phyloP scores from a whole-genome alignment of 352 stramenopile genomes.

The Elongisporangium anandrum region DNA sequence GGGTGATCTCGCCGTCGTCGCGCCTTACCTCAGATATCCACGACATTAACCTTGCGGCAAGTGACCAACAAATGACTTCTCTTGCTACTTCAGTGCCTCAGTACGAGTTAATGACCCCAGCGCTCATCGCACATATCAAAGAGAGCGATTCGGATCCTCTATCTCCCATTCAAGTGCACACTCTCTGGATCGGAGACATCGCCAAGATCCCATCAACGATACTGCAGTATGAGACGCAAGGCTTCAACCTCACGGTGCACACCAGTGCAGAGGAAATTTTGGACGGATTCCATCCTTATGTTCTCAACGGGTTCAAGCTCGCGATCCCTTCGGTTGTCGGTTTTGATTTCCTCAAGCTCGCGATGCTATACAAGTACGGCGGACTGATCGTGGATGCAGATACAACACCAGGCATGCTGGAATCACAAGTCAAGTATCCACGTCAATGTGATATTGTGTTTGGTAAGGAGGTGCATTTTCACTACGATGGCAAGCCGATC shows the following conservation, averaged over 20 bases:
- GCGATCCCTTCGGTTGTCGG: constrained; percentile 7
- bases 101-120: constrained; percentile 4
- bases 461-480: constrained; percentile 6
- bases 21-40: too few relatives aligned
- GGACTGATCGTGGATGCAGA: constrained; percentile 10
- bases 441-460: constrained; percentile 9
- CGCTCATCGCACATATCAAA: too few relatives aligned
- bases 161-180: constrained; percentile 3
- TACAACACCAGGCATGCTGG: constrained; percentile 5
- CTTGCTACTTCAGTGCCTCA: too few relatives aligned
- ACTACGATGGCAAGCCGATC: constrained; percentile 4
- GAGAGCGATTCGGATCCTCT: neutral
- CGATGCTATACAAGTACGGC: constrained; percentile 14
- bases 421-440: neutral
- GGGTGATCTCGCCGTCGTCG: too few relatives aligned
- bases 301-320: constrained; percentile 1
- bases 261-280: constrained; percentile 8
- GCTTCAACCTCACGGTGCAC: constrained; percentile 9
- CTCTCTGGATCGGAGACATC: constrained; percentile 13
- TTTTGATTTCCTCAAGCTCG: constrained; percentile 16
- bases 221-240: constrained; percentile 1
- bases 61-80: too few relatives aligned
- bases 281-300: constrained; percentile 6
- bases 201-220: neutral
- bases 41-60: too few relatives aligned